These are phyloP conservation scores for Pyronema omphalodes DNA, from an alignment of 495 filamentous ascomycete genomes.

Conservation along the genomic window DNA sequence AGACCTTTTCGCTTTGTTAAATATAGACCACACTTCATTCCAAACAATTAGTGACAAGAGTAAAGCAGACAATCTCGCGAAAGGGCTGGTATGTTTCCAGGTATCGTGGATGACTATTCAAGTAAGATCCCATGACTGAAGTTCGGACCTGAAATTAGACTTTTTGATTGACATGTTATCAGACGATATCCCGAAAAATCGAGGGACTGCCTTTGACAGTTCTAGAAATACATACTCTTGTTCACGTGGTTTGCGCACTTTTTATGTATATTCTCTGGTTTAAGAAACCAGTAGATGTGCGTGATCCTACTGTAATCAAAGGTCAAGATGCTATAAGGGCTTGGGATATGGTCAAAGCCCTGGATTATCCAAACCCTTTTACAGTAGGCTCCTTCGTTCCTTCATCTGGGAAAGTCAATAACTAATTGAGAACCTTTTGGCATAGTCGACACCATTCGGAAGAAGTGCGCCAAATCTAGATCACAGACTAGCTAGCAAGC, in stretches of 20 bases:
- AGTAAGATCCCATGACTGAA: not conserved
- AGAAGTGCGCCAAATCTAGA: too few species aligned
- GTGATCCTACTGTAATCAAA: slow-evolving; percentile 1
- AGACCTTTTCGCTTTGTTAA: too few species aligned
- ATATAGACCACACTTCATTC: not conserved
- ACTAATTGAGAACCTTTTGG: too few species aligned
- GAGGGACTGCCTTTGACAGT: slow-evolving; percentile 2
- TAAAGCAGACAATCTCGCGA: slow-evolving; percentile 5
- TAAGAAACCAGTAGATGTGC: slow-evolving; percentile 9
- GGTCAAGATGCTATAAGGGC: not conserved
- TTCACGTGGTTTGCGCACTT: slow-evolving; percentile 9
- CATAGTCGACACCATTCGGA: too few species aligned
- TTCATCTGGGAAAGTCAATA: too few species aligned
- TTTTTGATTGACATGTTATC: not conserved
- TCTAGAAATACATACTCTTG: slow-evolving; percentile 5
- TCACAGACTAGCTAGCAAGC: too few species aligned
- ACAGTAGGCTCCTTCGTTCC: too few species aligned
- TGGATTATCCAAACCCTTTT: too few species aligned
- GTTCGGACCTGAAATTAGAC: not conserved
- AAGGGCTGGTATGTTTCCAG: slow-evolving; percentile 5
- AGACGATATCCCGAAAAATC: not conserved
- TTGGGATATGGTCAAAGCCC: too few species aligned
- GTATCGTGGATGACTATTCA: slow-evolving; percentile 3
- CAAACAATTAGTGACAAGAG: slow-evolving; percentile 5
- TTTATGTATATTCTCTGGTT: slow-evolving; percentile 9